Conservation (phyloP, 345 rosid species). For the Gossypium rotundifolium region DNA sequence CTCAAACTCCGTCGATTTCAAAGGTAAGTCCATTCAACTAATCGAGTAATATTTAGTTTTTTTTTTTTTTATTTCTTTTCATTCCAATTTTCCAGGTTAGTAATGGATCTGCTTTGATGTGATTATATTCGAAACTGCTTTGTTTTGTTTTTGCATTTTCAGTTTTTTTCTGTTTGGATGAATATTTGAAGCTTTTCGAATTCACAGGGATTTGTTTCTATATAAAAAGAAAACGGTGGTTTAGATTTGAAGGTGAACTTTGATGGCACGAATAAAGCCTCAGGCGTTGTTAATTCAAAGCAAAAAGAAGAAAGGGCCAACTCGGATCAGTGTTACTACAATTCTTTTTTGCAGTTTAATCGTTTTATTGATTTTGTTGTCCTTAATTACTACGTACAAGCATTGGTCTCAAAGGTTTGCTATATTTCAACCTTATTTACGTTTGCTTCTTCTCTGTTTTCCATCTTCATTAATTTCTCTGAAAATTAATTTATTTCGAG, state of each 20-base stretch:
- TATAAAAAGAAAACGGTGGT: neutral
- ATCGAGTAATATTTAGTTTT: neutral
- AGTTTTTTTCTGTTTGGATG: neutral
- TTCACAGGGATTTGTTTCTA: neutral
- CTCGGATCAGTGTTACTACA: slow-evolving; percentile 36
- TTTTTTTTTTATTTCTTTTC: neutral
- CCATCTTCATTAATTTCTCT: neutral
- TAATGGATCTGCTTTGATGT: neutral
- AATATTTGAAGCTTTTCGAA: neutral
- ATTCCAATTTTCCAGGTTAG: neutral
- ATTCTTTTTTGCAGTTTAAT: slow-evolving; percentile 34
- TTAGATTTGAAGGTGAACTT: neutral
- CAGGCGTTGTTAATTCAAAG: slow-evolving; percentile 57
- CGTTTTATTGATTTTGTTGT: slow-evolving; percentile 26
- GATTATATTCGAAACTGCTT: neutral
- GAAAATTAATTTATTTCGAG: neutral
- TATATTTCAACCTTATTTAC: neutral
- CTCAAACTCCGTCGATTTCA: neutral
- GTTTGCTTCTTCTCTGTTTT: neutral
- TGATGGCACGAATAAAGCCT: slow-evolving; percentile 68
- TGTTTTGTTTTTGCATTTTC: neutral
- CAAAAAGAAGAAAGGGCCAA: slow-evolving; percentile 57
- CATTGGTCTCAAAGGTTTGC: slow-evolving; percentile 45
- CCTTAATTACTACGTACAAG: slow-evolving; percentile 36
- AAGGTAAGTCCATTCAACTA: neutral